These are phyloP conservation scores for Fusarium pseudocircinatum DNA, from an alignment of 2,329 filamentous ascomycete species.

Conservation along the genomic window DNA sequence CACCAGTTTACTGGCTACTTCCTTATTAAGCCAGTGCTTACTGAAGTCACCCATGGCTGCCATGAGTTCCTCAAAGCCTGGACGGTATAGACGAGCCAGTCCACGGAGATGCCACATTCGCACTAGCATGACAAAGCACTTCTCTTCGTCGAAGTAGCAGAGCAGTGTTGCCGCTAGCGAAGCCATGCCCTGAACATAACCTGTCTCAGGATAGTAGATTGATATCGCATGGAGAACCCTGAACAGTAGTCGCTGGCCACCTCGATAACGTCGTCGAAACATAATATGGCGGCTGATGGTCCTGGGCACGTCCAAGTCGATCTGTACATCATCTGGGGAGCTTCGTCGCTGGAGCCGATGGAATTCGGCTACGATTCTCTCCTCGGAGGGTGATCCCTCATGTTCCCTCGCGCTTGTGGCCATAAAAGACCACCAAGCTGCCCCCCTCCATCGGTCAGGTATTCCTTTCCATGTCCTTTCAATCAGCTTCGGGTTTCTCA, in stretches of 20 bases:
- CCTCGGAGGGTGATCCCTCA: slow-evolving; percentile 70
- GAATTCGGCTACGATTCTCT: slow-evolving; percentile 77
- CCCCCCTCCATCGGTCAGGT: slow-evolving; percentile 91
- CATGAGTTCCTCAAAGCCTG: slow-evolving; percentile 88
- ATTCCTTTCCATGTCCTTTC: slow-evolving; percentile 98
- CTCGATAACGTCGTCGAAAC: slow-evolving; percentile 91
- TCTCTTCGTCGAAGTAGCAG: slow-evolving; percentile 97
- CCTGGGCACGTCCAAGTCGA: slow-evolving; percentile 94
- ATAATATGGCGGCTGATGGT: slow-evolving; percentile 97
- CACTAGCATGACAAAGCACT: slow-evolving; percentile 95
- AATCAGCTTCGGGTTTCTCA: slow-evolving; percentile 82
- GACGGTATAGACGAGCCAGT: slow-evolving; percentile 82
- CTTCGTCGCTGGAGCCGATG: slow-evolving; percentile 76
- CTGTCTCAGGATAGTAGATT: slow-evolving; percentile 88
- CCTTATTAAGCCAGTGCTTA: slow-evolving; percentile 81
- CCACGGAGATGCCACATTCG: slow-evolving; percentile 91
- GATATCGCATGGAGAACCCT: slow-evolving; percentile 91
- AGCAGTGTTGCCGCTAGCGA: slow-evolving; percentile 90
- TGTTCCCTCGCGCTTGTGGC: slow-evolving; percentile 76
- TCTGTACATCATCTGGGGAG: slow-evolving; percentile 93
- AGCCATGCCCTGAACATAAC: slow-evolving; percentile 98
- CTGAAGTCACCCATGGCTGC: slow-evolving; percentile 87
- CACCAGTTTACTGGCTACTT: slow-evolving; percentile 84
- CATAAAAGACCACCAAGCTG: slow-evolving; percentile 95
- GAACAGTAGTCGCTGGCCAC: slow-evolving; percentile 91